phyloP scores from a whole-genome alignment of 768 basidiomycete genomes.

The Naganishia friedmannii region DNA sequence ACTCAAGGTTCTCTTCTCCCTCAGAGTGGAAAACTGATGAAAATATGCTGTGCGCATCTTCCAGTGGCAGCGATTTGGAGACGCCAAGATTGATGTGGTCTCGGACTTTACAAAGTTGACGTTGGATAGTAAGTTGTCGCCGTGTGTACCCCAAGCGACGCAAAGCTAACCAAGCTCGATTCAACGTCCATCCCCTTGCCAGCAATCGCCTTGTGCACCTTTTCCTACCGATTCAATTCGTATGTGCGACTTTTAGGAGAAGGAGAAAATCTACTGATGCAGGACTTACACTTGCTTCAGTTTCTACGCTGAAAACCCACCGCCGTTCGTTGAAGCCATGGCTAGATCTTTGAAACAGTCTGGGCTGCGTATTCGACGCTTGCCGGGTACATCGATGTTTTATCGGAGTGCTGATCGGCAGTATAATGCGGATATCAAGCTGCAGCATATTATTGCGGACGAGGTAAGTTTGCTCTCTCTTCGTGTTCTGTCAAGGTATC shows the following conservation, averaged over 20 bases:
- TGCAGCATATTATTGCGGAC: constrained; percentile 55
- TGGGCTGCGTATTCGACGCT: constrained; percentile 52
- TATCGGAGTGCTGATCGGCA: constrained; percentile 53
- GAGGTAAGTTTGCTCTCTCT: constrained; percentile 47
- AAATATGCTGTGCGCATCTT: not conserved
- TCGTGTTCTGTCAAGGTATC: no score
- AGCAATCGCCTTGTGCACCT: constrained; percentile 56
- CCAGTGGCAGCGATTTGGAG: constrained; percentile 53
- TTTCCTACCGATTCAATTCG: constrained; percentile 57
- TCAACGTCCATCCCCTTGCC: not conserved
- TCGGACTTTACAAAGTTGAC: constrained; percentile 59
- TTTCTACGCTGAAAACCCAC: constrained; percentile 34
- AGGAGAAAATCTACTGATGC: not conserved
- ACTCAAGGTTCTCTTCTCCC: not conserved
- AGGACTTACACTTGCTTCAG: constrained; percentile 1
- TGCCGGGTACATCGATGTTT: constrained; percentile 51
- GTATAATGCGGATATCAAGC: constrained; percentile 55
- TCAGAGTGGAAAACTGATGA: constrained; percentile 29
- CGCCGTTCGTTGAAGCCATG: constrained; percentile 37
- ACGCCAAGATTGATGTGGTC: constrained; percentile 54
- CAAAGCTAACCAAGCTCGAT: not conserved
- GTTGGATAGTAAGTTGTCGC: constrained; percentile 51
- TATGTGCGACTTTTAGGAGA: constrained; percentile 36
- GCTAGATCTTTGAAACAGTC: constrained; percentile 54
- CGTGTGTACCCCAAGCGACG: no score